Percentiles rank a stretch among this genome's conserved stretches.
These are phyloP conservation scores for Bipolaris zeicola DNA, from an alignment of 2,329 filamentous ascomycete species.

Conservation along the genomic window DNA sequence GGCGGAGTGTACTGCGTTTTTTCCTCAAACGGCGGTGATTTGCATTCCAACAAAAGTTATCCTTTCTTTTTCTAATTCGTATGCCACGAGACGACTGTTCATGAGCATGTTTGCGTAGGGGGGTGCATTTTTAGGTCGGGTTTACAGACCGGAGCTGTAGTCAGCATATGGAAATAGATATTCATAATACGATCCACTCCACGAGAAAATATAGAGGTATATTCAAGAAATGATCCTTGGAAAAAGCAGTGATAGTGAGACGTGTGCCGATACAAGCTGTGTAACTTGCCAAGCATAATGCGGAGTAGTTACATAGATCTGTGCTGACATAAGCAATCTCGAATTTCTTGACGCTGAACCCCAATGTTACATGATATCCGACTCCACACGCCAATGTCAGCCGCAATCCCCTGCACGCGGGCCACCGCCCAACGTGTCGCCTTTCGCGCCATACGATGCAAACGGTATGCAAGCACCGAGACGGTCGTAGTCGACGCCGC, in stretches of 20 bases:
- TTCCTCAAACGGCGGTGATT: slow-evolving; percentile 19
- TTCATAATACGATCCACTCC: background rate
- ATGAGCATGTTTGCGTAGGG: background rate
- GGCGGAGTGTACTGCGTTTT: slow-evolving; percentile 24
- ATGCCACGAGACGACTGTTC: slow-evolving; percentile 3
- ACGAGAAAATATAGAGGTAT: background rate
- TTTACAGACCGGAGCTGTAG: background rate
- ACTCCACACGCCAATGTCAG: slow-evolving; percentile 58
- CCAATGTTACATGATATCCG: slow-evolving; percentile 8
- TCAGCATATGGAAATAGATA: slow-evolving; percentile 2
- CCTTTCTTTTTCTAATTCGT: slow-evolving; percentile 18
- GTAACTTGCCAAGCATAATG: background rate
- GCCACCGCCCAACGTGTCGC: slow-evolving; percentile 50
- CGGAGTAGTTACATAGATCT: background rate
- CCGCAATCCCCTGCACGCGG: slow-evolving; percentile 63
- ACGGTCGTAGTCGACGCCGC: slow-evolving; percentile 15
- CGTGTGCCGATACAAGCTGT: background rate
- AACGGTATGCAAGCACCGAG: slow-evolving; percentile 30
- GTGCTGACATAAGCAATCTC: slow-evolving; percentile 32
- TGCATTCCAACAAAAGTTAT: slow-evolving; percentile 32
- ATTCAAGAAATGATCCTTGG: background rate
- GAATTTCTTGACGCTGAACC: slow-evolving; percentile 30
- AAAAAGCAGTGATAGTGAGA: background rate
- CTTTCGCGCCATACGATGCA: slow-evolving; percentile 22
- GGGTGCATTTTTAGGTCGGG: background rate